Percentiles rank a stretch among this genome's conserved stretches.
These are phyloP conservation scores for Allantophomopsis cytisporea DNA, from an alignment of 2,329 filamentous ascomycete species.

Conservation along the genomic window DNA sequence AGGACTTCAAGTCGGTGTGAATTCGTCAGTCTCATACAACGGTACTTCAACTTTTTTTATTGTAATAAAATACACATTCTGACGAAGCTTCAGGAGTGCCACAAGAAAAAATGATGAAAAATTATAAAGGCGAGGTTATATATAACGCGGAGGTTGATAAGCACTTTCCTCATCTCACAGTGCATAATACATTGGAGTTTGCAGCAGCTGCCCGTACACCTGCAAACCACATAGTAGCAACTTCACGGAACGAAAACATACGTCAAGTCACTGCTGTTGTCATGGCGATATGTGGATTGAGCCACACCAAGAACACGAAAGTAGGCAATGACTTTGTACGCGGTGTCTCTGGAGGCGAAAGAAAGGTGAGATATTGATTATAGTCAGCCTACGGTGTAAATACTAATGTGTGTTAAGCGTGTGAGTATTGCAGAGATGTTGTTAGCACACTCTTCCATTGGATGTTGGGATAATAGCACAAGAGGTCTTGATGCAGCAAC, in stretches of 20 bases:
- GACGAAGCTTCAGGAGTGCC: conserved; percentile 1
- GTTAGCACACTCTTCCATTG: conserved; percentile 36
- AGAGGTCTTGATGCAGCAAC: conserved; percentile 61
- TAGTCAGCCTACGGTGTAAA: conserved; percentile 23
- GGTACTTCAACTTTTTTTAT: background rate
- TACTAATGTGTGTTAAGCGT: conserved; percentile 46
- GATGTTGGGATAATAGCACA: conserved; percentile 66
- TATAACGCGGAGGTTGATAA: conserved; percentile 64
- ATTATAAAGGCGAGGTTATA: conserved; percentile 48
- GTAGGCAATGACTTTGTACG: conserved; percentile 54
- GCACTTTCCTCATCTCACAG: conserved; percentile 61
- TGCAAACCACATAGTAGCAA: conserved; percentile 1
- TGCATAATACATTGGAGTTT: conserved; percentile 61
- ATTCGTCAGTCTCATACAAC: conserved; percentile 9
- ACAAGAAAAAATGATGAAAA: conserved; percentile 2
- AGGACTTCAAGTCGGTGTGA: conserved; percentile 7
- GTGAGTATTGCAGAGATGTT: conserved; percentile 67
- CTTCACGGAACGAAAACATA: conserved; percentile 1
- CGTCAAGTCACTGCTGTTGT: background rate
- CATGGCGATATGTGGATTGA: conserved; percentile 54
- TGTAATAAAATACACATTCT: no score
- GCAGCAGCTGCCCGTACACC: conserved; percentile 31
- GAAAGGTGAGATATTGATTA: conserved; percentile 45
- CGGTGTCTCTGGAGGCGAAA: conserved; percentile 55
- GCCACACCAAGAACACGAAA: conserved; percentile 54